Conservation (phyloP, 1,139 yeast genomes). For the Yarrowia galli region DNA sequence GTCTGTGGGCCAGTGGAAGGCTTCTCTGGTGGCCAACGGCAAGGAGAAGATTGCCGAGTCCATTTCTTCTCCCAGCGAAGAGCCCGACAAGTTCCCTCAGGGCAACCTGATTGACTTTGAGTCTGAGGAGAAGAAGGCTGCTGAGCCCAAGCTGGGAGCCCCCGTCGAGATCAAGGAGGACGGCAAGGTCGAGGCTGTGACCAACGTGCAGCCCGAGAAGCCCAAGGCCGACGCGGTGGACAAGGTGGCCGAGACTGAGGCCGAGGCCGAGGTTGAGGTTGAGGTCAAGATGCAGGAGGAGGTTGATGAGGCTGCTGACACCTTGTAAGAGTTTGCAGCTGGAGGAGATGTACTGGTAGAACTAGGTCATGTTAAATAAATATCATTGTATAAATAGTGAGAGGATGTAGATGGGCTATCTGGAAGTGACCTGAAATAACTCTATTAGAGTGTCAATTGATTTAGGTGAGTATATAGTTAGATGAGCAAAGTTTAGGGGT, state of each 20-base stretch:
- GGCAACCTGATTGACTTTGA: slow-evolving; percentile 42
- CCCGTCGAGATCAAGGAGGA: slow-evolving; percentile 32
- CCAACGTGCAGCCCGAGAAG: slow-evolving; percentile 25
- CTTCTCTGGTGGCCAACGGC: slow-evolving; percentile 58
- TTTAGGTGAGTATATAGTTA: too few relatives aligned
- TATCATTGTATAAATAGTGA: slow-evolving; percentile 16
- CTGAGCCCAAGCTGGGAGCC: slow-evolving; percentile 40
- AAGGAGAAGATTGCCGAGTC: slow-evolving; percentile 64
- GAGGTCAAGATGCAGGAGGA: slow-evolving; percentile 38
- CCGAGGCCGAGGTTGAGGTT: slow-evolving; percentile 41
- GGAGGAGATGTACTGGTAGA: not conserved
- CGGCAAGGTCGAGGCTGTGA: slow-evolving; percentile 38
- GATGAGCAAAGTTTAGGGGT: too few relatives aligned
- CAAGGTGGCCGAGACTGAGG: slow-evolving; percentile 41
- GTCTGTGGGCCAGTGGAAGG: slow-evolving; percentile 72
- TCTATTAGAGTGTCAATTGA: too few relatives aligned
- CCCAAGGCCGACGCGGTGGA: slow-evolving; percentile 36
- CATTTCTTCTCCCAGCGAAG: slow-evolving; percentile 47
- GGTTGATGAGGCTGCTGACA: slow-evolving; percentile 15
- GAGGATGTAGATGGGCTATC: too few relatives aligned
- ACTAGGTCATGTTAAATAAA: slow-evolving; percentile 27
- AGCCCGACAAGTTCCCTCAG: slow-evolving; percentile 48
- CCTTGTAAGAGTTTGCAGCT: not conserved
- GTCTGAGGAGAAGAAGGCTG: slow-evolving; percentile 42
- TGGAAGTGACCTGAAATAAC: too few relatives aligned